These are phyloP conservation scores for Xylaria sp. DNA, from an alignment of 2,329 filamentous ascomycete genomes.

Conservation along the genomic window DNA sequence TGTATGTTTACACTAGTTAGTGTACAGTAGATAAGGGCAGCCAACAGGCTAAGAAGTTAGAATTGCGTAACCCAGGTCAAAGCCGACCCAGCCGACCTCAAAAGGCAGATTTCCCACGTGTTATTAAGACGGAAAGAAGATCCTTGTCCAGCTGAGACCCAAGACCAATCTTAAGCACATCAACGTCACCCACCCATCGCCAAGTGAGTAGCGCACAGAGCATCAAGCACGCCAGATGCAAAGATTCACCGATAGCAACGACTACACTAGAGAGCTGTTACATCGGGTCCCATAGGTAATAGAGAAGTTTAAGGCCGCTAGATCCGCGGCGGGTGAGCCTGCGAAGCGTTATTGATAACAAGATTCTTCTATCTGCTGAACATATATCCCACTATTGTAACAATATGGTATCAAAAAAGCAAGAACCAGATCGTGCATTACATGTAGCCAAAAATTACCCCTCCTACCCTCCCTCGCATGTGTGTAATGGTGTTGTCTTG, in stretches of 20 bases:
- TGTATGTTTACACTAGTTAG: too few species aligned
- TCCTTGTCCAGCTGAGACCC: constrained; percentile 1
- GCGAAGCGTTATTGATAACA: background rate
- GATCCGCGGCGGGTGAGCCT: background rate
- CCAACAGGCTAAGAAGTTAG: too few species aligned
- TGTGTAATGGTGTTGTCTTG: constrained; percentile 15
- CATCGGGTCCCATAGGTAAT: too few species aligned
- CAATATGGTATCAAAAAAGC: constrained; percentile 33
- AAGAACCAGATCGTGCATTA: background rate
- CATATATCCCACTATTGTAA: constrained; percentile 20
- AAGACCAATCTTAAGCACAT: too few species aligned
- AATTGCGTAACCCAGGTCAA: too few species aligned
- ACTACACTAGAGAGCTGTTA: background rate
- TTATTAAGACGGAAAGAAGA: background rate
- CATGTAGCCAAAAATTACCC: constrained; percentile 22
- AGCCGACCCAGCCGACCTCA: background rate
- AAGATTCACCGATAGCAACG: background rate
- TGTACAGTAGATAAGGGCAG: too few species aligned
- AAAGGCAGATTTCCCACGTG: too few species aligned
- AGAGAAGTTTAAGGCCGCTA: background rate
- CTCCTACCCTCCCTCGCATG: background rate
- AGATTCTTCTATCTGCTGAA: constrained; percentile 12
- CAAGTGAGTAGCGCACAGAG: background rate
- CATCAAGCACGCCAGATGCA: background rate
- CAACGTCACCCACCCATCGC: background rate